Evolutionary conservation across 441 rosid species (phyloP), one percentile per base, ranked within the genome.

Genomic region (Francoa sonchifolia): DNA sequence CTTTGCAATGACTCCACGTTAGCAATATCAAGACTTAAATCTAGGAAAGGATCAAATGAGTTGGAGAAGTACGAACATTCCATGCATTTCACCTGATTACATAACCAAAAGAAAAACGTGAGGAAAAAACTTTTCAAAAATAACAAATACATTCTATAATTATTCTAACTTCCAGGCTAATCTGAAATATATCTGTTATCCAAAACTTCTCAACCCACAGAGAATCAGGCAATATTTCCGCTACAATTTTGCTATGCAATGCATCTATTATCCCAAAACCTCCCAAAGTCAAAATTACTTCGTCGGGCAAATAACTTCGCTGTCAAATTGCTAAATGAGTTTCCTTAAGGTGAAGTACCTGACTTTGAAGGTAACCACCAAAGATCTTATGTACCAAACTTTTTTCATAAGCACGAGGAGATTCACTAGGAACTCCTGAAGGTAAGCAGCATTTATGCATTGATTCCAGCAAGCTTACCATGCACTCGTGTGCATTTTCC

Each of bases 371-470:
- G 54, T 68, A 82, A 42, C 99, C 99, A 8, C 99, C 99, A 64
- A 90, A 86, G 36, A 86, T 90, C 54, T 72, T 82, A 71, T 90
- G 95, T 6, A 90, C 96, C 73, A 82, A 66, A 73, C 99, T 90
- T 66, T 67, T 86, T 53, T 80, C 87, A 52, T 80, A 82, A 51
- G 99, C 99, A 57, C 79, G 61, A 33, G 93, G 72, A 2, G 99
- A 90, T 62, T 86, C 86, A 13, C 79, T 86, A 9, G 85, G 90
- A 47, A 90, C 93, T 56, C 99, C 96, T 16, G 87, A 86, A 34
- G 99, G 95, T 48, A 90, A 66, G 81, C 90, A 86, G 54, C 99
- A 90, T 57, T 76, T 90, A 58, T 90, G 96, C 96, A 90, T 90
- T 19, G 93, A 86, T 61, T 90, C 99, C 39, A 90, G 72, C 63